Evolutionary conservation across 2,329 filamentous ascomycete species (phyloP).

Genomic region (Botrytis squamosa): DNA sequence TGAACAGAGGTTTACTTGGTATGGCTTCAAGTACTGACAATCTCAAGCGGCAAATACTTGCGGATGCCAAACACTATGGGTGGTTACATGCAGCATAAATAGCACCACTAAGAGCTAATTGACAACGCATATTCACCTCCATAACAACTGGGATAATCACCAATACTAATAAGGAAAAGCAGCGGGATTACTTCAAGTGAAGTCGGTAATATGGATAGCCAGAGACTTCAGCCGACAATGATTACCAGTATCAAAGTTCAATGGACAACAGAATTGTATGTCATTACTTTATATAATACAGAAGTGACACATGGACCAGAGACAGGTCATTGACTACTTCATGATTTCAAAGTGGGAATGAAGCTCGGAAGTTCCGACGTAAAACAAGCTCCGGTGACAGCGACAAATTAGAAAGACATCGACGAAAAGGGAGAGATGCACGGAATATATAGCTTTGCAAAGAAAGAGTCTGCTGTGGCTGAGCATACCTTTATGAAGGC

Average conservation of each 20-base stretch:
- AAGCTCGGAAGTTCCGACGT: background rate
- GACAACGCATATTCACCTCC: background rate
- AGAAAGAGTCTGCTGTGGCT: background rate
- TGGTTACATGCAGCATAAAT: background rate
- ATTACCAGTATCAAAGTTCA: background rate
- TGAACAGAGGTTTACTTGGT: background rate
- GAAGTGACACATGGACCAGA: background rate
- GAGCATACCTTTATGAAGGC: background rate
- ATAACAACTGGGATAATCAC: background rate
- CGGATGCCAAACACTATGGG: background rate
- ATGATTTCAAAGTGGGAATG: background rate
- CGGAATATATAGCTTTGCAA: background rate
- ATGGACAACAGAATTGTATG: no score
- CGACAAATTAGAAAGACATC: background rate
- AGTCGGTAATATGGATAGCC: background rate
- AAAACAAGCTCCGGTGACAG: background rate
- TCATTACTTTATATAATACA: background rate
- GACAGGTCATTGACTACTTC: background rate
- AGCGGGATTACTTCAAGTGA: background rate
- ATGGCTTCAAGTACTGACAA: background rate
- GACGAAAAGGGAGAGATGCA: no score
- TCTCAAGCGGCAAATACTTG: background rate
- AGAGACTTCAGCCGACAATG: background rate
- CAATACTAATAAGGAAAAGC: no score
- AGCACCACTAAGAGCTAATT: background rate